These are phyloP conservation scores for Leccinum subatratum DNA, from an alignment of 1,284 basidiomycete species.

Conservation along the genomic window DNA sequence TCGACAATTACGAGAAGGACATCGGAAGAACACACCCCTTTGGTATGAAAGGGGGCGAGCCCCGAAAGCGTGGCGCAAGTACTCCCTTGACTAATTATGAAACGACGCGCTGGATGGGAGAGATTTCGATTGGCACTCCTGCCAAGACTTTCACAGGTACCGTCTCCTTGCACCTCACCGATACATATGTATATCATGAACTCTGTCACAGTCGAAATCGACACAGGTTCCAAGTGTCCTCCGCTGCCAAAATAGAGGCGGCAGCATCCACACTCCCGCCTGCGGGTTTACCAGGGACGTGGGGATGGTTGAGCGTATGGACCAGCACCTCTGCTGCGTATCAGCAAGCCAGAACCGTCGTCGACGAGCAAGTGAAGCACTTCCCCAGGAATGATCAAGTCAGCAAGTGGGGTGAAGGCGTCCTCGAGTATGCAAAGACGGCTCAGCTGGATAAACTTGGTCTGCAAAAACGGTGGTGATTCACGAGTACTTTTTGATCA, in stretches of 20 bases:
- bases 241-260: conserved; percentile 25
- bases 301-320: conserved; percentile 88
- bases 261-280: conserved; percentile 17
- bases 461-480: conserved; percentile 13
- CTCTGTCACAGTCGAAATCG: neutral
- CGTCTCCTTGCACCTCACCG: neutral
- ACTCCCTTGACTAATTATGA: neutral
- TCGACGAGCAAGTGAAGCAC: conserved; percentile 85
- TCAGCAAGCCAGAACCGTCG: conserved; percentile 80
- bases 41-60: neutral
- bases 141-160: neutral
- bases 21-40: neutral
- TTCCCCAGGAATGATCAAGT: conserved; percentile 78
- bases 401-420: conserved; percentile 69
- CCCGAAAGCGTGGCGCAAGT: neutral
- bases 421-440: conserved; percentile 47
- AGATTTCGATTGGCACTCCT: neutral
- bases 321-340: conserved; percentile 79
- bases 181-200: neutral
- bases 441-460: too few relatives aligned
- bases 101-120: neutral
- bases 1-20: neutral
- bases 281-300: conserved; percentile 39
- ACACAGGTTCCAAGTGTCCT: conserved; percentile 8
- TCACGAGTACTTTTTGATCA: conserved; percentile 3